Base-by-base conservation (phyloP, 106 monocot genomes). In the Phalaenopsis aphrodite region DNA sequence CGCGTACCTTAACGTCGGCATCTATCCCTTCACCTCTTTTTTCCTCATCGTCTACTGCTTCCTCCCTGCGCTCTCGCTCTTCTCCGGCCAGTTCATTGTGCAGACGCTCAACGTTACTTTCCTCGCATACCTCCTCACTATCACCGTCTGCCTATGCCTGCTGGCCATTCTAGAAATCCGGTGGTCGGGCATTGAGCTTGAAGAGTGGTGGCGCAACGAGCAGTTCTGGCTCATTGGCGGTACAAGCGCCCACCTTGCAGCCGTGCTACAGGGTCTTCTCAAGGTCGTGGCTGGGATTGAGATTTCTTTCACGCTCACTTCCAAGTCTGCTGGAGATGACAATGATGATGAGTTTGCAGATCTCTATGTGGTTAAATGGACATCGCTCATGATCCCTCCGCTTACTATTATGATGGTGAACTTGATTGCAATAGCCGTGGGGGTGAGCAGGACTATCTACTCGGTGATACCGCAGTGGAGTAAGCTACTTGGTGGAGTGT, bases 21-120 rank as follows among this genome's bases (percentile, higher is more conserved):
- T 93, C 64, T 93, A 93, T 55, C 93, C 93, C 0, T 93, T 93
- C 93, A 93, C 93, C 68, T 93, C 90, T 39, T 81, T 90, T 56
- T 93, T 93, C 88, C 90, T 93, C 78, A 84, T 93, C 10, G 93
- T 90, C 30, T 93, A 93, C 79, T 93, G 93, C 84, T 93, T 93
- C 85, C 87, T 93, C 56, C 93, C 90, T 12, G 93, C 93, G 23
- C 88, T 93, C 72, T 93, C 90, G 3, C 90, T 93, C 84, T 88
- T 93, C 88, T 88, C 90, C 5, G 88, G 88, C 52, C 85, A 93
- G 81, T 93, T 93, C 88, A 93, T 93, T 17, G 93, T 93, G 39
- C 84, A 93, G 81, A 84, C 90, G 0, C 85, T 93, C 19, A 87
- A 85, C 66, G 87, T 93, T 15, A 81, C 90, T 5, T 93, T 93